A percentile compares a stretch with the other conserved stretches of the same genome.
These are phyloP conservation scores for Hydnomerulius pinastri DNA, from an alignment of 768 basidiomycete genomes.

Conservation along the genomic window DNA sequence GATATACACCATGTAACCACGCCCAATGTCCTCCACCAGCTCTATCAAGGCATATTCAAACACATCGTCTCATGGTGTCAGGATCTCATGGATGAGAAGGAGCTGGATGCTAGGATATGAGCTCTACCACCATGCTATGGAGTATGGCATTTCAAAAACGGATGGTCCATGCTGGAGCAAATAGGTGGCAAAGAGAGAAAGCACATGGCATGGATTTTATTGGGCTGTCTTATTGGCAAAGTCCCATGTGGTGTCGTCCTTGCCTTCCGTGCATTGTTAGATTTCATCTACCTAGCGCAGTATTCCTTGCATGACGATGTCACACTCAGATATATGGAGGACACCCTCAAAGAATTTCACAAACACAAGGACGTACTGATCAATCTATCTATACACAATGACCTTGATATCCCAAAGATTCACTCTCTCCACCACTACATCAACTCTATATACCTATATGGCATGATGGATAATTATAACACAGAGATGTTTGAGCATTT, in stretches of 20 bases:
- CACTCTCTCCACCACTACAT: constrained; percentile 11
- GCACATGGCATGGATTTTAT: constrained; percentile 9
- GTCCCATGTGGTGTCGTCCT: constrained; percentile 31
- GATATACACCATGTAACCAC: constrained; percentile 24
- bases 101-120: constrained; percentile 8
- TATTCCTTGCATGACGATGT: constrained; percentile 32
- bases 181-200: background rate
- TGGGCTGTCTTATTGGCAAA: constrained; percentile 28
- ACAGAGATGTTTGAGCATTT: constrained; percentile 27
- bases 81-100: background rate
- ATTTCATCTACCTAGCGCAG: constrained; percentile 43
- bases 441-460: constrained; percentile 19
- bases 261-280: constrained; percentile 29
- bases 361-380: constrained; percentile 15
- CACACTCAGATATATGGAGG: constrained; percentile 25
- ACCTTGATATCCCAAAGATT: constrained; percentile 14
- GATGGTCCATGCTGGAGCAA: background rate
- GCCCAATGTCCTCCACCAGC: constrained; percentile 29
- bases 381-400: constrained; percentile 1
- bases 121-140: constrained; percentile 5
- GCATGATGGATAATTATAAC: constrained; percentile 41
- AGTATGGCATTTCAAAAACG: background rate
- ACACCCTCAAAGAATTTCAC: constrained; percentile 13
- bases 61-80: constrained; percentile 25
- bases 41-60: constrained; percentile 29